These are phyloP conservation scores for Leccinum solheimii DNA, from an alignment of 1,284 basidiomycete genomes.

Conservation along the genomic window DNA sequence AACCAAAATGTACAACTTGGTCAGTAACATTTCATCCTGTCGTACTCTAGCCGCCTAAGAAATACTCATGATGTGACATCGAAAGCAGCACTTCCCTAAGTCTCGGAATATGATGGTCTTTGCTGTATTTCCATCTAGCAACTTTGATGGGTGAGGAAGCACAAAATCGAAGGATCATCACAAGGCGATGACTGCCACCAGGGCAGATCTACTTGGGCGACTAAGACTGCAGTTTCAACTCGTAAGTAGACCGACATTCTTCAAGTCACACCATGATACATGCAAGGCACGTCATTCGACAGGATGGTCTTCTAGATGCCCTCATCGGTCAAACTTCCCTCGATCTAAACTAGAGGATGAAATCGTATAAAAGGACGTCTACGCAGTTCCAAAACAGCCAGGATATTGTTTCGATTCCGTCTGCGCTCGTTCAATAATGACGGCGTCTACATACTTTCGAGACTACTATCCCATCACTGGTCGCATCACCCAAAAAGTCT, in stretches of 20 bases:
- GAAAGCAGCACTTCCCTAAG: too few relatives aligned
- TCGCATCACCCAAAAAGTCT: conserved; percentile 11
- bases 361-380: conserved; percentile 11
- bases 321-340: neutral
- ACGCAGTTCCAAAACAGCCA: neutral
- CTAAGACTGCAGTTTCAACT: neutral
- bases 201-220: neutral
- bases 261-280: neutral
- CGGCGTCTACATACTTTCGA: conserved; percentile 47
- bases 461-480: conserved; percentile 23
- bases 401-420: neutral
- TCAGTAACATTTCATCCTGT: neutral
- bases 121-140: neutral
- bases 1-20: neutral
- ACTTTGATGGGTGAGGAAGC: neutral
- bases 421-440: conserved; percentile 30
- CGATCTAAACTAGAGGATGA: neutral
- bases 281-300: neutral
- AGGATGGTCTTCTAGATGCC: neutral
- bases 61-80: neutral
- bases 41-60: neutral
- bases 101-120: neutral
- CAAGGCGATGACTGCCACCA: neutral
- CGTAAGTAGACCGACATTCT: neutral
- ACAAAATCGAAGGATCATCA: neutral